Base-by-base conservation (phyloP, 2,329 filamentous ascomycete genomes). In the Hypoxylon sp. region DNA sequence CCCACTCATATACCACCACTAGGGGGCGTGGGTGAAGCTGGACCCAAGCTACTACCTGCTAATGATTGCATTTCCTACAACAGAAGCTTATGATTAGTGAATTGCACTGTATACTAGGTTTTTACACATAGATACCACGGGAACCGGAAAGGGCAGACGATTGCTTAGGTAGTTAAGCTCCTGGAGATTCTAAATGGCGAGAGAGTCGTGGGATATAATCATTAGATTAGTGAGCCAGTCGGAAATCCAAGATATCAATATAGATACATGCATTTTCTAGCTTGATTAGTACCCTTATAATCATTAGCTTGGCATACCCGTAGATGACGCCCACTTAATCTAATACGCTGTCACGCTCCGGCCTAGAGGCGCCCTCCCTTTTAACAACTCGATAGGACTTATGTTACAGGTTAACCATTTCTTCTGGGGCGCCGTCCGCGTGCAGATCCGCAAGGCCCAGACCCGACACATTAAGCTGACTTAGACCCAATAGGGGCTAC, bases 71-170 rank as follows among this genome's bases (percentile, higher is more conserved):
- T 53, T 64, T 69, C 66, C 60, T 53, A 50, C 60, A 37, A 64
- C 27, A 61, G 33, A 59, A 48, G 42, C 46, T 70, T 48, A 68
- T 58, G 61, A 68, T 60, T 58, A 58, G 54, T 58, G 33, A 68
- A 54, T 57, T 44, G 61, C 57, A 65, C 57, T 71, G 66, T 71
- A 71, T 55, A 71, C 57, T 71, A 69, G 57, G 65, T 37, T 63
- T 64, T 50, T 63, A 58, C 64, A 65, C 22, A 69, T 69, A 71
- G 60, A 69, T 64, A 64, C 57, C 63, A 65, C 30, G 42, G 63
- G 54, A 56, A 25, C 27, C 42, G 44, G 59, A 54, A 27, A 42
- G 56, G 30, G 42, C 46, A 64, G 17, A 44, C 3, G 17, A 40
- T 57, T 57, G 22, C 40, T 27, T 5, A 27, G 25, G 25, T 33